Evolutionary conservation across 2,329 filamentous ascomycete genomes (phyloP), one percentile per base, ranked within the genome.

Genomic region (Microascus cirrosus): DNA sequence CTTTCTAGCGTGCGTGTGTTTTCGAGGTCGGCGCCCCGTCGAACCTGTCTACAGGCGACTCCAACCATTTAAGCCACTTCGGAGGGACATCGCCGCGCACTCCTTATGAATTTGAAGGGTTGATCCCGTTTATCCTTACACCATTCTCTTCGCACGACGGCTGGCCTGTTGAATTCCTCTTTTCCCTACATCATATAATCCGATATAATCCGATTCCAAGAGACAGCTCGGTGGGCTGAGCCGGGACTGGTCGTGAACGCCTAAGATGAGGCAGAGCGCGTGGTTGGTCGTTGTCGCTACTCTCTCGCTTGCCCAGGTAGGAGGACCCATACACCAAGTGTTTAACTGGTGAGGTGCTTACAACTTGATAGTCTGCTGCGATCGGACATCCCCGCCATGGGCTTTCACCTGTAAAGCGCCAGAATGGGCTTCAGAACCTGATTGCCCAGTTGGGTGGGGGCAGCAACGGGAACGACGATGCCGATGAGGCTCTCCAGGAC

Each of bases 131-230:
- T 15, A 34, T 53, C 22, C 20, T 32, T 52, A 52, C 11, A 15
- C n/a, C 12, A 22, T 52, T 22, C 50, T 52, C 12, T 11, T 32
- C 13, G 8, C 18, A 52, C 62, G 61, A 67, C 66, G 65, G 65
- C 65, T 65, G 65, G 66, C 57, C 64, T 66, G 62, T 64, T 66
- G 60, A 56, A 58, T 39, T 58, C 54, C 58, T 61, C 51, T 53
- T 53, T 25, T 13, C 10, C 51, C 15, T 53, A 24, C 36, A 13
- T 42, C 5, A 32, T 53, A 53, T 32, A 53, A 53, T 24, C 22
- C 20, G 24, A 56, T 50, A n/a, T 28, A 15, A 39, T 53, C 20
- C 55, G 22, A 52, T 24, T 56, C 35, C 20, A 12, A 39, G 10
- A 13, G 28, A 45, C 54, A 25, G 28, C 22, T 48, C 34, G 10